Percentiles rank a stretch among this genome's conserved stretches.
Evolutionary conservation across 306 rosid genomes (phyloP).

Genomic region (Hippophae tibetana): DNA sequence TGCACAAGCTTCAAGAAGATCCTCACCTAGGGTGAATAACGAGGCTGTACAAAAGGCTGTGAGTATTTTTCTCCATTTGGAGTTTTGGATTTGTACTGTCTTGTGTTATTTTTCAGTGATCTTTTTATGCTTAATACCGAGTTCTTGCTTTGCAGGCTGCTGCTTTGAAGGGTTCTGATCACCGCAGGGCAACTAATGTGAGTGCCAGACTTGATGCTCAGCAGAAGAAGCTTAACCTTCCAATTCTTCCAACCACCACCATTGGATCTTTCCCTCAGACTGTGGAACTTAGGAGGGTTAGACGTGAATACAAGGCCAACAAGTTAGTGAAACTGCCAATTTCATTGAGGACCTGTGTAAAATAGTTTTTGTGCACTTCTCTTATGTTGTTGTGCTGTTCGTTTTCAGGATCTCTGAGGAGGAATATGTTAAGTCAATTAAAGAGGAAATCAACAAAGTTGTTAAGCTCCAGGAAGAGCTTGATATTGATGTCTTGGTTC

Average conservation of each 20-base stretch:
- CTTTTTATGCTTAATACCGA: conserved; percentile 9
- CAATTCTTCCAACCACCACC: conserved; percentile 89
- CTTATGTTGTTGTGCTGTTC: conserved; percentile 10
- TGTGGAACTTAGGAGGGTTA: conserved; percentile 71
- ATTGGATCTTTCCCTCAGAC: conserved; percentile 97
- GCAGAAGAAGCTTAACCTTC: conserved; percentile 90
- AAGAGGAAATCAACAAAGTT: conserved; percentile 63
- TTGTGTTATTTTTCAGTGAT: background rate
- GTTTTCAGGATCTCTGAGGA: conserved; percentile 69
- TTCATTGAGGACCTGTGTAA: too few relatives aligned
- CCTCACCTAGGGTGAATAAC: conserved; percentile 78
- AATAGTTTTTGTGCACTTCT: background rate
- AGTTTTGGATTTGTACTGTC: conserved; percentile 7
- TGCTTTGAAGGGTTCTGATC: conserved; percentile 85
- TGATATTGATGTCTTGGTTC: conserved; percentile 88
- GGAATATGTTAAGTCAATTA: conserved; percentile 60
- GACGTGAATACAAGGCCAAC: conserved; percentile 89
- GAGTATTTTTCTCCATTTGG: conserved; percentile 28
- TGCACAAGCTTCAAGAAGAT: conserved; percentile 66
- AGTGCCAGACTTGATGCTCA: conserved; percentile 85
- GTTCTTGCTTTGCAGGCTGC: conserved; percentile 51
- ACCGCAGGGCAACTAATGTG: conserved; percentile 75
- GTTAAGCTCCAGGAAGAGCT: conserved; percentile 84
- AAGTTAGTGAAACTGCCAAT: conserved; percentile 45
- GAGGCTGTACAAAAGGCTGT: conserved; percentile 89